A percentile compares a stretch with the other conserved stretches of the same genome.
These are phyloP conservation scores for Coriolopsis trogii DNA, from an alignment of 1,284 basidiomycete species.

Conservation along the genomic window DNA sequence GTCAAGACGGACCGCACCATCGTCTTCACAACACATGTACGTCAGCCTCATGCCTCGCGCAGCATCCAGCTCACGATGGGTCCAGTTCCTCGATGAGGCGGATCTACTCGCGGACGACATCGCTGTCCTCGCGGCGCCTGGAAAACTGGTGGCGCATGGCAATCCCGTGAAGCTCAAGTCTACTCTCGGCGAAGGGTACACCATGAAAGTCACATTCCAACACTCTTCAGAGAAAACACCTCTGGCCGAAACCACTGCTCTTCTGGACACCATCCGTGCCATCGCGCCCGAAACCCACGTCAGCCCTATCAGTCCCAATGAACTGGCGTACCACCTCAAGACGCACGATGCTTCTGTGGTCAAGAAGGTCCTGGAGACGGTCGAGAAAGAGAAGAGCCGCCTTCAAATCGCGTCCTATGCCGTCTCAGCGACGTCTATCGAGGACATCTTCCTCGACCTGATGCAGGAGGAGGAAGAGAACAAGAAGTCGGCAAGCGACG, in stretches of 20 bases:
- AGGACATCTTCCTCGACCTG: conserved; percentile 78
- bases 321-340: conserved; percentile 56
- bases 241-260: conserved; percentile 24
- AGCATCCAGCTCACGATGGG: neutral
- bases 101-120: conserved; percentile 79
- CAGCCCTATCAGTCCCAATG: conserved; percentile 41
- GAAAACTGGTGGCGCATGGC: conserved; percentile 72
- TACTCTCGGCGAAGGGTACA: conserved; percentile 72
- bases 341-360: conserved; percentile 58
- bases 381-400: conserved; percentile 46
- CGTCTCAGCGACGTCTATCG: conserved; percentile 73
- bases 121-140: conserved; percentile 75
- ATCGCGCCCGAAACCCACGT: conserved; percentile 50
- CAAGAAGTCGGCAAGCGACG: conserved; percentile 7
- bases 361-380: conserved; percentile 53
- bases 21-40: conserved; percentile 70
- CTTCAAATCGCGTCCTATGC: conserved; percentile 56
- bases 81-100: conserved; percentile 79
- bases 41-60: conserved; percentile 22
- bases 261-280: conserved; percentile 47
- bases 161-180: conserved; percentile 76
- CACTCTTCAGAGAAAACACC: conserved; percentile 31
- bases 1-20: conserved; percentile 66
- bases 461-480: conserved; percentile 54
- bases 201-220: conserved; percentile 54